Base-by-base conservation (phyloP, 106 monocot genomes). In the Posidonia australis region DNA sequence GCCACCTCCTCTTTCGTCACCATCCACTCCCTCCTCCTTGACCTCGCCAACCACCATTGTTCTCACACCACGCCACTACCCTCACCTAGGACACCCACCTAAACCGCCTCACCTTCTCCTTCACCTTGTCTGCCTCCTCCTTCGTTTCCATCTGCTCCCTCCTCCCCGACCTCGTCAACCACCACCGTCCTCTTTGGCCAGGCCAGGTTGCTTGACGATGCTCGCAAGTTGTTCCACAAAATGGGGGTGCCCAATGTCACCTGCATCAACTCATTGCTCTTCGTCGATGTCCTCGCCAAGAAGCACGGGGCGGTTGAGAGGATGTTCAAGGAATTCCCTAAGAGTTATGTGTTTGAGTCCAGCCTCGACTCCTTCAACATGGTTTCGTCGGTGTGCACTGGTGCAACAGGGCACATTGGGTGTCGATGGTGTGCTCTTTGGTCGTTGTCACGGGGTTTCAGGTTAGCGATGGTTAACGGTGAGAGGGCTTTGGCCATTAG, bases 151-250 rank as follows among this genome's bases (percentile, higher is more conserved):
- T 81, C 63, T 79, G 79, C 30, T 66, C 81, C 51, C 65, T 84
- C 74, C 44, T 77, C 58, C 41, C 64, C 42, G 60, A 42, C 28
- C 58, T 72, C 51, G 65, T 79, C 36, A 48, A 62, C 65, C 58
- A 76, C 88, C 69, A 89, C 86, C 62, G 83, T 83, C 24, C 88
- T 88, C 54, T 86, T 81, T 63, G 93, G 85, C 51, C 85, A 89
- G 63, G 83, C 81, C 10, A 67, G 77, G 54, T 63, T 94, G 51
- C 68, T 86, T 44, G 79, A 86, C 28, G 89, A 89, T 65, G 85
- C 93, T 68, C 13, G 83, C 65, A 69, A 60, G 53, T 32, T 76
- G 54, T 86, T 94, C 76, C 32, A 41, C 0, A 17, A 18, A 17
- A 63, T 62, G 5, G 21, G 29, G 9, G 5, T 13, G 3, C 76